Conservation (phyloP, 352 stramenopile species). For the Phytophthora sp. region DNA sequence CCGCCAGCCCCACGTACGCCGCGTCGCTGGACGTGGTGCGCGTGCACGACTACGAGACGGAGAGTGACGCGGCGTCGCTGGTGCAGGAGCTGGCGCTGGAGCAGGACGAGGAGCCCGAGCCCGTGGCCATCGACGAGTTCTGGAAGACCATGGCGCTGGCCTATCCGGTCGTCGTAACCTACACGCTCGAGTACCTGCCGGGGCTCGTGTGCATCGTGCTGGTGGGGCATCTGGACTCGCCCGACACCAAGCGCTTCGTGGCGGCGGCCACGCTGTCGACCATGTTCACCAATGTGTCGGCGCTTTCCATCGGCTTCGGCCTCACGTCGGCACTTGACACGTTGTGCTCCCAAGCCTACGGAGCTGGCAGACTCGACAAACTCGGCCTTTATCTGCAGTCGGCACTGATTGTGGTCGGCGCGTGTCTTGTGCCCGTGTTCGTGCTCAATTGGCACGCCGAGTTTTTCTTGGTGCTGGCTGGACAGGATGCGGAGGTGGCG, state of each 20-base stretch:
- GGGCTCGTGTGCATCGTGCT: constrained; percentile 68
- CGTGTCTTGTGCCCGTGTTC: constrained; percentile 55
- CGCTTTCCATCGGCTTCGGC: constrained; percentile 72
- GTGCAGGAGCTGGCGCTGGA: constrained; percentile 29
- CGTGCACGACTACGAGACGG: constrained; percentile 39
- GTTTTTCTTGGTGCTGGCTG: constrained; percentile 51
- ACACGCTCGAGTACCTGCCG: constrained; percentile 61
- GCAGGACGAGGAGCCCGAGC: constrained; percentile 44
- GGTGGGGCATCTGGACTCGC: constrained; percentile 65
- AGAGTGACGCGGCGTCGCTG: constrained; percentile 25
- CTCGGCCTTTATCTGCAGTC: constrained; percentile 85
- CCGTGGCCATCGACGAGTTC: constrained; percentile 51
- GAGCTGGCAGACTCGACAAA: constrained; percentile 56
- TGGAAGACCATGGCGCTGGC: constrained; percentile 48
- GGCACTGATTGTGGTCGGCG: constrained; percentile 56
- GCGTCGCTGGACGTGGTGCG: constrained; percentile 48
- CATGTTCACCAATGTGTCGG: constrained; percentile 82
- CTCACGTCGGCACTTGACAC: constrained; percentile 83
- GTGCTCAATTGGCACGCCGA: constrained; percentile 70
- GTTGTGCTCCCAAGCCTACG: constrained; percentile 77
- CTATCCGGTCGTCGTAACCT: constrained; percentile 56
- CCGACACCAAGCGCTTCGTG: constrained; percentile 63
- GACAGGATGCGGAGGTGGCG: constrained; percentile 66
- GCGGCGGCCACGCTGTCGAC: constrained; percentile 65
- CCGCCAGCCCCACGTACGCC: constrained; percentile 54